Evolutionary conservation across 345 rosid genomes (phyloP).

Genomic region (Citrus medica): DNA sequence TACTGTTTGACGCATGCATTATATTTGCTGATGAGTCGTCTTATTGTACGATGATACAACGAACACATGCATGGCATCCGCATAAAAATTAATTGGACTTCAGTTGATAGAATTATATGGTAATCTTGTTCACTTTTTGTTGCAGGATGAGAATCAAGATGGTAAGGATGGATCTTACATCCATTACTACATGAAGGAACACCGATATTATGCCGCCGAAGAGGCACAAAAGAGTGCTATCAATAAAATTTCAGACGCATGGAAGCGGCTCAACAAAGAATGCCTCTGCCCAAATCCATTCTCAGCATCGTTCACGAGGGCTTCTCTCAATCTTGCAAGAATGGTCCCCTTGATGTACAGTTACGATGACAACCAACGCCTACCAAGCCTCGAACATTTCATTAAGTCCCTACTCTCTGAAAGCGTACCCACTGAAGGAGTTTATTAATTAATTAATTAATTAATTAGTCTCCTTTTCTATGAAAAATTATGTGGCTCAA

Average conservation of each 20-base stretch:
- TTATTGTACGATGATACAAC: background rate
- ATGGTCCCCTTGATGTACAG: slow-evolving; percentile 58
- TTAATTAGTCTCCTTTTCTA: too few species aligned
- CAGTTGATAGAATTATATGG: background rate
- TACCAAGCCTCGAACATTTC: slow-evolving; percentile 38
- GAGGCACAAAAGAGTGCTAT: slow-evolving; percentile 30
- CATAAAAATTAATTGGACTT: background rate
- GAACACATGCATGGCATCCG: background rate
- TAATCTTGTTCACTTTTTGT: background rate
- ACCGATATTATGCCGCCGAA: slow-evolving; percentile 24
- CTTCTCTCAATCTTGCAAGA: slow-evolving; percentile 47
- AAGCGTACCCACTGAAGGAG: background rate
- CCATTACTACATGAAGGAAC: slow-evolving; percentile 48
- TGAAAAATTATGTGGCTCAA: too few species aligned
- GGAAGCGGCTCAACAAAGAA: slow-evolving; percentile 54
- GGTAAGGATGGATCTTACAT: slow-evolving; percentile 61
- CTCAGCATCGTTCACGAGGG: slow-evolving; percentile 30
- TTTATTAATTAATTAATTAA: background rate
- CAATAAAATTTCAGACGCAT: slow-evolving; percentile 39
- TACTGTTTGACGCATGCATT: background rate
- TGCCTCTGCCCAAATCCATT: slow-evolving; percentile 33
- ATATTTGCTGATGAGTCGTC: background rate
- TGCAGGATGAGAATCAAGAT: slow-evolving; percentile 53
- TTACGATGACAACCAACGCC: slow-evolving; percentile 37
- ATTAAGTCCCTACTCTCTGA: slow-evolving; percentile 20